Conservation (phyloP, 164 flowering plant species). For the Dillenia turbinata region DNA sequence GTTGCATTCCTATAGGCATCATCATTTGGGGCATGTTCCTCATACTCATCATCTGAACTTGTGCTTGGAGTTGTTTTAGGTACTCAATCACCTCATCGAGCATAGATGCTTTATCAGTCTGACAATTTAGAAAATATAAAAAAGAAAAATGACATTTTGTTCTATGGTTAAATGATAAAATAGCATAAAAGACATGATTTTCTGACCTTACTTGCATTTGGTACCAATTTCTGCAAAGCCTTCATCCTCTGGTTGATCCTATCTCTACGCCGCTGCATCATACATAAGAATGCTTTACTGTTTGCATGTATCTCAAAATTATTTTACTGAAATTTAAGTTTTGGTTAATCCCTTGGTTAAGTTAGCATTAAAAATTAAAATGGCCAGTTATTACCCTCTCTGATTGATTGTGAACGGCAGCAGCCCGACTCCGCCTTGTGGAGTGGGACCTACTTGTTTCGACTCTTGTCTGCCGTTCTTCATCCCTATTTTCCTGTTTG, state of each 20-base stretch:
- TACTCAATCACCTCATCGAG: conserved; percentile 67
- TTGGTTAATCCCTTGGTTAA: too few relatives aligned
- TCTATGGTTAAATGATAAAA: neutral
- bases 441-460: conserved; percentile 34
- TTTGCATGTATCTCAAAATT: too few relatives aligned
- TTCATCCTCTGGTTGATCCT: conserved; percentile 71
- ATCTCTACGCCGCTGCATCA: conserved; percentile 52
- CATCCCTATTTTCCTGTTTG: conserved; percentile 37
- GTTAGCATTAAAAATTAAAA: too few relatives aligned
- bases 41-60: conserved; percentile 50
- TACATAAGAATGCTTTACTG: neutral
- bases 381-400: conserved; percentile 41
- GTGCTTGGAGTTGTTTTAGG: conserved; percentile 66
- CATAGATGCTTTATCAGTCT: conserved; percentile 77
- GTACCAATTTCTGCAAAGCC: conserved; percentile 65
- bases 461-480: conserved; percentile 29
- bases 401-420: conserved; percentile 65
- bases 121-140: conserved; percentile 1
- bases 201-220: conserved; percentile 62
- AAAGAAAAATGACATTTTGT: neutral
- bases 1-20: conserved; percentile 55
- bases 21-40: conserved; percentile 48
- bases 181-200: too few relatives aligned
- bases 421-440: conserved; percentile 49
- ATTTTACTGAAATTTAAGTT: too few relatives aligned